A percentile compares a stretch with the other conserved stretches of the same genome.
phyloP scores from a whole-genome alignment of 805 yeast species.

The Hanseniaspora occidentalis region DNA sequence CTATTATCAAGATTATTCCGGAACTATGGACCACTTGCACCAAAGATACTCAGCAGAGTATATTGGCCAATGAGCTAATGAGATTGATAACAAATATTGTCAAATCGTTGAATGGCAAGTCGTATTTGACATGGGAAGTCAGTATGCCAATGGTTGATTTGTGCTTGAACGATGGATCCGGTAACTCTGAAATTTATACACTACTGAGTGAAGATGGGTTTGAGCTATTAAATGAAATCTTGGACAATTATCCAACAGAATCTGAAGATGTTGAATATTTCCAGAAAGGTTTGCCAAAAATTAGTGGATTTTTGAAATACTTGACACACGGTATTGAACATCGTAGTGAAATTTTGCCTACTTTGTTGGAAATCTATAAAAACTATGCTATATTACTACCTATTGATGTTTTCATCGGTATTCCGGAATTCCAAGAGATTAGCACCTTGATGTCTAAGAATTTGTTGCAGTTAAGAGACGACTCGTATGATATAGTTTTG shows the following conservation, averaged over 20 bases:
- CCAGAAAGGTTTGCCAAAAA: conserved; percentile 15
- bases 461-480: conserved; percentile 55
- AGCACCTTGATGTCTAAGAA: conserved; percentile 42
- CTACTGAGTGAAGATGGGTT: conserved; percentile 75
- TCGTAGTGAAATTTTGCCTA: conserved; percentile 64
- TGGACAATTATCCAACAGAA: conserved; percentile 44
- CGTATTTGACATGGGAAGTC: conserved; percentile 36
- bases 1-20: conserved; percentile 51
- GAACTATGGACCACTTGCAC: conserved; percentile 40
- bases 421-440: conserved; percentile 27
- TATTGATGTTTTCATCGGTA: conserved; percentile 24
- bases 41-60: conserved; percentile 29
- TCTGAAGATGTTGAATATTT: conserved; percentile 15
- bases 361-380: conserved; percentile 47
- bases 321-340: conserved; percentile 47
- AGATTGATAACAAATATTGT: conserved; percentile 48
- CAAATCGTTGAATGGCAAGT: conserved; percentile 42
- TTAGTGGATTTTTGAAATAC: conserved; percentile 35
- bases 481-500: conserved; percentile 41
- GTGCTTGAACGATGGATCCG: conserved; percentile 51
- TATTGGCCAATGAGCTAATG: conserved; percentile 37
- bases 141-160: conserved; percentile 51
- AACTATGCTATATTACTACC: conserved; percentile 46
- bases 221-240: conserved; percentile 65
- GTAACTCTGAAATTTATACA: conserved; percentile 27